These are phyloP conservation scores for Corchorus capsularis DNA, from an alignment of 345 rosid species.

Conservation along the genomic window DNA sequence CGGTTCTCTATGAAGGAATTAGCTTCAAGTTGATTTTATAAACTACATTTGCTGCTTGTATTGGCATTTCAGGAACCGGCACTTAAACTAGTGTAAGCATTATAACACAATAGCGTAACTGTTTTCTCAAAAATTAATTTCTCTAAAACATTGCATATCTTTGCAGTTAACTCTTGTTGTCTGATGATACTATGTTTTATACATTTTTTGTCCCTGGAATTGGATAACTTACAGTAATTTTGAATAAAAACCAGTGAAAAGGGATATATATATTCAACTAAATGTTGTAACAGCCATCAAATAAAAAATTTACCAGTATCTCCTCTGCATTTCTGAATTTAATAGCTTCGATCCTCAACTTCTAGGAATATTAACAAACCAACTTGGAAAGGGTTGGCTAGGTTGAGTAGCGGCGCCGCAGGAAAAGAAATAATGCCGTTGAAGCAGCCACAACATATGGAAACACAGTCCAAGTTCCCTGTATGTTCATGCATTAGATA, in stretches of 20 bases:
- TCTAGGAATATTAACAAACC: neutral
- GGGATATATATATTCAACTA: constrained; percentile 2
- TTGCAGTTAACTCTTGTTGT: neutral
- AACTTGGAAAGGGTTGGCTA: constrained; percentile 17
- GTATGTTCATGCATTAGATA: constrained; percentile 23
- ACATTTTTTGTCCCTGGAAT: neutral
- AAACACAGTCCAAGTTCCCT: constrained; percentile 86
- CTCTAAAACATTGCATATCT: neutral
- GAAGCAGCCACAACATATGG: constrained; percentile 74
- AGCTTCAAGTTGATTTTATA: too few relatives aligned
- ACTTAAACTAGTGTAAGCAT: too few relatives aligned
- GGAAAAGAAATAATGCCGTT: constrained; percentile 62
- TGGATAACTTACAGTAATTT: neutral
- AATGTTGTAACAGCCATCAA: neutral
- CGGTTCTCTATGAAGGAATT: neutral
- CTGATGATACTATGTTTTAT: too few relatives aligned
- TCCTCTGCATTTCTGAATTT: neutral
- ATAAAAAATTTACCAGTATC: neutral
- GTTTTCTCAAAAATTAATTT: neutral
- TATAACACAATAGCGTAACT: neutral
- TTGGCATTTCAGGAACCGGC: too few relatives aligned
- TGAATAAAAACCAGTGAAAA: neutral
- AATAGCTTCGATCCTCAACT: neutral
- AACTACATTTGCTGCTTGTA: too few relatives aligned
- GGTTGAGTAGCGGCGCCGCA: constrained; percentile 32